Percentiles rank a stretch among this genome's conserved stretches.
Evolutionary conservation across 2,329 filamentous ascomycete genomes (phyloP).

Genomic region (Knoxdaviesia proteae): DNA sequence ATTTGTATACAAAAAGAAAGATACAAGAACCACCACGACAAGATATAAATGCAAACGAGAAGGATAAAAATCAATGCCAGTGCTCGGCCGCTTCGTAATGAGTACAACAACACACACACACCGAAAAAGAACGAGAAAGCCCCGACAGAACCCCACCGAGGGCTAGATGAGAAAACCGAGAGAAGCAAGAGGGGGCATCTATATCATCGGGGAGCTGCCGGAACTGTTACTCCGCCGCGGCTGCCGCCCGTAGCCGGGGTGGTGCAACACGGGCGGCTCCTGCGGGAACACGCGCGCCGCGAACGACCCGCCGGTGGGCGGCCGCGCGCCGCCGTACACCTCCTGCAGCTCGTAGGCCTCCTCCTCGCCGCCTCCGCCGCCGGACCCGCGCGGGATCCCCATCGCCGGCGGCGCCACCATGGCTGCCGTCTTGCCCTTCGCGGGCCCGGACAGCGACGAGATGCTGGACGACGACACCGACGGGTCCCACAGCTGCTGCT

Average conservation of each 20-base stretch:
- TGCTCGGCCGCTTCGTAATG: too few species aligned
- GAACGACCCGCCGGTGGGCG: constrained; percentile 2
- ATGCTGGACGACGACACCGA: constrained; percentile 1
- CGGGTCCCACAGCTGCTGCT: constrained; percentile 6
- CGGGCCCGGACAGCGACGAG: constrained; percentile 6
- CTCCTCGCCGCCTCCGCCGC: constrained; percentile 4
- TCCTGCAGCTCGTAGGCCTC: constrained; percentile 29
- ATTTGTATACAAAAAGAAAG: too few species aligned
- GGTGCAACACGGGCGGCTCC: constrained; percentile 20
- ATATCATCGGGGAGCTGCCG: too few species aligned
- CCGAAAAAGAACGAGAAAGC: too few species aligned
- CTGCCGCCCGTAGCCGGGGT: constrained; percentile 23
- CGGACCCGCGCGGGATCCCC: not conserved
- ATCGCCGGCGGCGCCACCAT: not conserved
- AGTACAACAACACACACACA: too few species aligned
- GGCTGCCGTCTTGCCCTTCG: constrained; percentile 19
- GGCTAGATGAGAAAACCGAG: too few species aligned
- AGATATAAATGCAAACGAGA: too few species aligned
- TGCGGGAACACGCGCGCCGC: constrained; percentile 6
- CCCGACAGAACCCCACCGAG: too few species aligned
- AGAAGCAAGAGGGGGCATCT: too few species aligned
- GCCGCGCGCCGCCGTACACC: constrained; percentile 16
- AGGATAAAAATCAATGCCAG: too few species aligned
- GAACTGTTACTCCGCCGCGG: too few species aligned
- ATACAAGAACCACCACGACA: too few species aligned